A percentile compares a stretch with the other conserved stretches of the same genome.
phyloP scores from a whole-genome alignment of 2,329 filamentous ascomycete species.

The Botrytis porri region DNA sequence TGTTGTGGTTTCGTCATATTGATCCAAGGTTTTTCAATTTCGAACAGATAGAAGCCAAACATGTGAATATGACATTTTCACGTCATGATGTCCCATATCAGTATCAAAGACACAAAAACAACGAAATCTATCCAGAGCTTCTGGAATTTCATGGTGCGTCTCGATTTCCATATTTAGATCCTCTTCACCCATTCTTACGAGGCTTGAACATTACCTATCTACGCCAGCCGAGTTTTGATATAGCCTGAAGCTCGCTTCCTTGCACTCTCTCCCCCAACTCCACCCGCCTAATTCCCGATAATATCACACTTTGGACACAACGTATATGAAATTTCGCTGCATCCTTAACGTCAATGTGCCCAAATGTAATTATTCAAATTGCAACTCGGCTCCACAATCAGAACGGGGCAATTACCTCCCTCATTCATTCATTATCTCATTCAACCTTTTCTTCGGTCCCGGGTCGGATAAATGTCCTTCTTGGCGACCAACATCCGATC shows the following conservation, averaged over 20 bases:
- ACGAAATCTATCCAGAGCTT: not conserved
- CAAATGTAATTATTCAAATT: not conserved
- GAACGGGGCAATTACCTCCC: not conserved
- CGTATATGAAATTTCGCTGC: not conserved
- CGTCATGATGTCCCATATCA: not conserved
- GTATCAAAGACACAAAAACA: not conserved
- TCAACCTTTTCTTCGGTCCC: not conserved
- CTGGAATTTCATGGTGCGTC: not conserved
- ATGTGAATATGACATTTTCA: constrained; percentile 17
- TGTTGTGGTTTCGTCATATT: constrained; percentile 18
- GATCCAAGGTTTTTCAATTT: not conserved
- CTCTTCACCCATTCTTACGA: not conserved
- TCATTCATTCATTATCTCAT: constrained; percentile 5
- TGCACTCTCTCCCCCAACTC: not conserved
- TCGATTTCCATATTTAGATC: not conserved
- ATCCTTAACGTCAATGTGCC: not conserved
- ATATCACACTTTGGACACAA: not conserved
- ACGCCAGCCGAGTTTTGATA: not conserved
- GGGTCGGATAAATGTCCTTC: constrained; percentile 2
- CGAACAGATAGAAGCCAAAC: not conserved
- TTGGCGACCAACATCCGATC: constrained; percentile 4
- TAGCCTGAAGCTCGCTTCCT: constrained; percentile 9
- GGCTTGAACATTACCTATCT: not conserved
- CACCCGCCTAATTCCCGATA: constrained; percentile 1
- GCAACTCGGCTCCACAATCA: not conserved